Conservation (phyloP, 2,329 filamentous ascomycete genomes). For the Ophiocordyceps camponoti-leonardi region DNA sequence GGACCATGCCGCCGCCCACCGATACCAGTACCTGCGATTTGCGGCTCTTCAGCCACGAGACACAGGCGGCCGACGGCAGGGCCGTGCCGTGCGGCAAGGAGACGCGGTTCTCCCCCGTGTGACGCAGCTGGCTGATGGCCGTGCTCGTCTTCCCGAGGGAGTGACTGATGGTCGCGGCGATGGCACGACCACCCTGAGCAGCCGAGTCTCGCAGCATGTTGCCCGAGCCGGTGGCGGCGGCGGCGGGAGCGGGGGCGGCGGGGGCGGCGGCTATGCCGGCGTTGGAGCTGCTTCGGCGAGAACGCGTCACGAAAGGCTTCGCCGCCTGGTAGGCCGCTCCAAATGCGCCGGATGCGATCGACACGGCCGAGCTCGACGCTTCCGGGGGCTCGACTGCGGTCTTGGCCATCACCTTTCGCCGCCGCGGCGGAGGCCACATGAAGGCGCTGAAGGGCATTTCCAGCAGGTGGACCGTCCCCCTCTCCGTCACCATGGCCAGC, state of each 20-base stretch:
- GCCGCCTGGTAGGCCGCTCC: slow-evolving; percentile 55
- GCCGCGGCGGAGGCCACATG: slow-evolving; percentile 65
- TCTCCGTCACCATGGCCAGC: slow-evolving; percentile 77
- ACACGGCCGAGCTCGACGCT: slow-evolving; percentile 36
- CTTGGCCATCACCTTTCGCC: slow-evolving; percentile 26
- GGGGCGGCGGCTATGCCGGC: neutral
- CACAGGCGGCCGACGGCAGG: slow-evolving; percentile 39
- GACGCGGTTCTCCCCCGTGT: slow-evolving; percentile 60
- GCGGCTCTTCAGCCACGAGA: slow-evolving; percentile 47
- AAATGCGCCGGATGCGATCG: slow-evolving; percentile 53
- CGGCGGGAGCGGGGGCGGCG: too few species aligned
- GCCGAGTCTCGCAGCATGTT: slow-evolving; percentile 39
- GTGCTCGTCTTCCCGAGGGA: slow-evolving; percentile 59
- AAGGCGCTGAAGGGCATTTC: slow-evolving; percentile 72
- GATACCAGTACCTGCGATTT: slow-evolving; percentile 46
- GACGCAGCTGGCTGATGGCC: slow-evolving; percentile 51
- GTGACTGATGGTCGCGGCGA: slow-evolving; percentile 57
- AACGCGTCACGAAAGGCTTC: slow-evolving; percentile 37
- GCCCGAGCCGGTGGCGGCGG: slow-evolving; percentile 9
- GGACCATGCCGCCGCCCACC: slow-evolving; percentile 46
- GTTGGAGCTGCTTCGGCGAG: slow-evolving; percentile 30
- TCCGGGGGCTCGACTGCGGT: slow-evolving; percentile 29
- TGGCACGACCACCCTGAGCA: slow-evolving; percentile 52
- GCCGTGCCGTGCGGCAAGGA: slow-evolving; percentile 42
- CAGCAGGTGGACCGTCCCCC: slow-evolving; percentile 87